These are phyloP conservation scores for Dendrocalamus latiflorus DNA, from an alignment of 202 grass and related monocot species.

Conservation along the genomic window DNA sequence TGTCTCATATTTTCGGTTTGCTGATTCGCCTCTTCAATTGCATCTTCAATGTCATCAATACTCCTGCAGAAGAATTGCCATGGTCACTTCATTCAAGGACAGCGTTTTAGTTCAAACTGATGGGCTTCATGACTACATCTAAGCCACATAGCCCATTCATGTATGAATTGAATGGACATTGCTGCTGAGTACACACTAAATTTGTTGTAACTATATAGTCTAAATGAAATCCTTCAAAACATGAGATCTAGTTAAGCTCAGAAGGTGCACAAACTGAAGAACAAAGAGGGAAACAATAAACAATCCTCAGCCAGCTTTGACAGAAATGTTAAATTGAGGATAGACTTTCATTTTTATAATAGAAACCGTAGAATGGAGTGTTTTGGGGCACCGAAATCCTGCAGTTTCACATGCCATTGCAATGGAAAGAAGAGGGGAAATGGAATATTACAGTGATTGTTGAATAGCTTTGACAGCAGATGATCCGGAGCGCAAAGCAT, in stretches of 20 bases:
- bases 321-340: background rate
- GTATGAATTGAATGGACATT: background rate
- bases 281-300: background rate
- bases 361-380: background rate
- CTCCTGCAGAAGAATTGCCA: slow-evolving; percentile 27
- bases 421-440: slow-evolving; percentile 2
- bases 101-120: background rate
- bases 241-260: background rate
- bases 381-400: background rate
- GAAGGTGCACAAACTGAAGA: background rate
- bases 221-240: background rate
- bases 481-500: slow-evolving; percentile 64
- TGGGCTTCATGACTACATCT: background rate
- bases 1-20: slow-evolving; percentile 56
- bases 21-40: slow-evolving; percentile 10
- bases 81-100: background rate
- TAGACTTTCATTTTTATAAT: background rate
- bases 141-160: background rate
- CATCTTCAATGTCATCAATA: slow-evolving; percentile 62
- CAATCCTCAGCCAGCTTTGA: background rate
- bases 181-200: background rate
- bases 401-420: background rate
- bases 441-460: slow-evolving; percentile 54
- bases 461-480: slow-evolving; percentile 76
- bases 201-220: background rate